Evolutionary conservation across 257 asterid genomes (phyloP), one percentile per base, ranked within the genome.

Genomic region (Lavandula angustifolia): DNA sequence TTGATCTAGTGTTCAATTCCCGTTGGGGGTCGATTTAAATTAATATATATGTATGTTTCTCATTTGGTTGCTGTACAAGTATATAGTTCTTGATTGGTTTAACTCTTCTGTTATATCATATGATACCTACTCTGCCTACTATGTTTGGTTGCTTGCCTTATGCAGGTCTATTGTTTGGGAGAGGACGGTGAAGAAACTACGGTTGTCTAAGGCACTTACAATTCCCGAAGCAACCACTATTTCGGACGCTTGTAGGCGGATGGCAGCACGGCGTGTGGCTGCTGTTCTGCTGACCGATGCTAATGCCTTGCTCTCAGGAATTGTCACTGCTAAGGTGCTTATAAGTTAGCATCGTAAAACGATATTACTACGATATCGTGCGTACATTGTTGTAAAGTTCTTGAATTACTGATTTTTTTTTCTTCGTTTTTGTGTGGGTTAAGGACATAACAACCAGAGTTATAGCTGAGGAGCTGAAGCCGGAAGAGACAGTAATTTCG

Each of bases 381-480:
- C n/a, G n/a, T n/a, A n/a, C n/a, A 6, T 60, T 43, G 4, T 42
- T 67, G 37, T 57, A 32, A 31, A 35, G 42, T 62, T 69, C 72
- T 57, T 70, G 61, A 60, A 27, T 51, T 41, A 37, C 44, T 58
- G 9, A 29, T 2, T 33, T 33, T 9, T 12, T 9, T 70, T 64
- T 3, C 40, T 13, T 5, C 18, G 41, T 61, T 43, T 48, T n/a
- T n/a, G n/a, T n/a, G n/a, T 73, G 43, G 70, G 67, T 11, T 38
- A 57, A 92, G 97, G 97, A 92, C 77, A 89, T 92, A 80, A 87
- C 94, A 14, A 85, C 88, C 73, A 85, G 97, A 81, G 99, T 92
- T 63, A 80, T 87, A 60, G 99, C 99, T 22, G 99, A 89, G 80
- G 97, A 85, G 62, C 76, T 92, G 87, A 84, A 80, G 77, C 97